phyloP scores from a whole-genome alignment of 192 early-diverging fungal genomes.

The Podila epigama region DNA sequence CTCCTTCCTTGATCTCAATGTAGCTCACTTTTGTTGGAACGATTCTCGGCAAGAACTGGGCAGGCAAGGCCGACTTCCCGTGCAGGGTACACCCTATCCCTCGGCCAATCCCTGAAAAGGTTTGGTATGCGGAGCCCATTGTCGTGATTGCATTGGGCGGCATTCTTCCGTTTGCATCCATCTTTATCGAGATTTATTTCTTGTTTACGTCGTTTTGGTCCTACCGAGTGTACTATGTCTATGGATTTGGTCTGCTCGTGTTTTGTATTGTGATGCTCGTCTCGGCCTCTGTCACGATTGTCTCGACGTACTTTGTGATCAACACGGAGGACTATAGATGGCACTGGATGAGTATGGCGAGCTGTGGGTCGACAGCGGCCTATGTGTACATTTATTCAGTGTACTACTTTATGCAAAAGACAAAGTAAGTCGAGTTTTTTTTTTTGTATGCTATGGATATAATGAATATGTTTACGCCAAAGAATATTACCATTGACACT shows the following conservation, averaged over 20 bases:
- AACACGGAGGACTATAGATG: slow-evolving; percentile 86
- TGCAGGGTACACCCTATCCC: slow-evolving; percentile 84
- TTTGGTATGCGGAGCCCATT: slow-evolving; percentile 74
- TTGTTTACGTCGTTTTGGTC: slow-evolving; percentile 83
- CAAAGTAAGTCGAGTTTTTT: slow-evolving; percentile 61
- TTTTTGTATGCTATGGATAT: background rate
- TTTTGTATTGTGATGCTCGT: slow-evolving; percentile 75
- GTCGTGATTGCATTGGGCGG: slow-evolving; percentile 67
- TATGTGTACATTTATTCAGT: slow-evolving; percentile 84
- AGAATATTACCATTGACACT: background rate
- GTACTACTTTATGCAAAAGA: slow-evolving; percentile 75
- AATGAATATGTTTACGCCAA: background rate
- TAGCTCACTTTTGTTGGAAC: slow-evolving; percentile 71
- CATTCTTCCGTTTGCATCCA: slow-evolving; percentile 77
- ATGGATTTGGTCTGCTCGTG: slow-evolving; percentile 79
- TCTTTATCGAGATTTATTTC: slow-evolving; percentile 90
- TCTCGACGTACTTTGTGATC: slow-evolving; percentile 79
- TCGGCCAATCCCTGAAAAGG: slow-evolving; percentile 75
- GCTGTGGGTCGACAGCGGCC: slow-evolving; percentile 74
- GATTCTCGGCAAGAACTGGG: slow-evolving; percentile 72
- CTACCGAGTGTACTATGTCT: slow-evolving; percentile 82
- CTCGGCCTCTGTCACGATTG: slow-evolving; percentile 73
- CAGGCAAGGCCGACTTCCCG: slow-evolving; percentile 68
- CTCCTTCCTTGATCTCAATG: background rate
- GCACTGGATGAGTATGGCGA: slow-evolving; percentile 82